Conservation (phyloP, 2,329 filamentous ascomycete genomes). For the Teratosphaeria gauchensis region DNA sequence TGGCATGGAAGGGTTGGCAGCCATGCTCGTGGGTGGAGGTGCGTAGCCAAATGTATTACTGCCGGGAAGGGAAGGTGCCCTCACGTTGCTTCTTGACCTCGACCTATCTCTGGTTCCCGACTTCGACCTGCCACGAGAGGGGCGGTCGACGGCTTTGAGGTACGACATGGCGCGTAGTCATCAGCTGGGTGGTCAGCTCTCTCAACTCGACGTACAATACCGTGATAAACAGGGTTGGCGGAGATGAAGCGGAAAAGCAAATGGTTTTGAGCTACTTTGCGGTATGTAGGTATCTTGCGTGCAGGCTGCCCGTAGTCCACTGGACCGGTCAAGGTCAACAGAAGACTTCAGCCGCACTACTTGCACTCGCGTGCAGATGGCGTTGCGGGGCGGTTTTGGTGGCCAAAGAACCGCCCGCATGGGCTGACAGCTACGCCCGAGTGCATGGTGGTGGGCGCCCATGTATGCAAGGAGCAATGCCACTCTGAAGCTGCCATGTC, state of each 20-base stretch:
- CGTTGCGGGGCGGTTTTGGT: background rate
- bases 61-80: conserved; percentile 20
- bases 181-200: no score
- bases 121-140: conserved; percentile 33
- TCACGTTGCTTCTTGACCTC: conserved; percentile 31
- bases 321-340: background rate
- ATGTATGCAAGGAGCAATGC: background rate
- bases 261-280: background rate
- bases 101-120: conserved; percentile 29
- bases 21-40: conserved; percentile 1
- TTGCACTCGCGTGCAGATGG: background rate
- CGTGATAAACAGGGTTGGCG: background rate
- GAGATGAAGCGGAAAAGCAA: background rate
- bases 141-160: conserved; percentile 32
- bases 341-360: background rate
- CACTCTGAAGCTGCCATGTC: background rate
- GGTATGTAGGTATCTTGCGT: background rate
- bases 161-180: conserved; percentile 16
- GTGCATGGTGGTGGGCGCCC: background rate
- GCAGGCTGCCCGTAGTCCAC: no score
- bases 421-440: background rate
- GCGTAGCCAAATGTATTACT: conserved; percentile 12
- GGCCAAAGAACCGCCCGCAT: background rate
- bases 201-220: no score
- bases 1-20: conserved; percentile 8